Conservation (phyloP, 2,329 filamentous ascomycete species). For the Colletotrichum plurivorum region DNA sequence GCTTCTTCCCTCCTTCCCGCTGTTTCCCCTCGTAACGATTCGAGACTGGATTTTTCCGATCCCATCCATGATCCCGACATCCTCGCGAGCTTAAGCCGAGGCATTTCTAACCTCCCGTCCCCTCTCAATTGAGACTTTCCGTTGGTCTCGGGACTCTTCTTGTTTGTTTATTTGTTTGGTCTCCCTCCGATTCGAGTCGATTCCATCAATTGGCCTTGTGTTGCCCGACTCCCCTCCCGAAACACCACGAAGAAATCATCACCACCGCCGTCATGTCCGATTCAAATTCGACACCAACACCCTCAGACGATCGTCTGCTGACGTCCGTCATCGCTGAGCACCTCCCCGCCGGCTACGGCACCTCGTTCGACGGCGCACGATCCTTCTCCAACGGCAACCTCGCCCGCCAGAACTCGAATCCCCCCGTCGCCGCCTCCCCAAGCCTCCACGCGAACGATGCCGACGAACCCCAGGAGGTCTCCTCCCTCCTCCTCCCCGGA, state of each 20-base stretch:
- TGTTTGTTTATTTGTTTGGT: not conserved
- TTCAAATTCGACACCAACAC: constrained; percentile 30
- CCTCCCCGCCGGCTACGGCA: constrained; percentile 41
- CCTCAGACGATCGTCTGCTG: constrained; percentile 33
- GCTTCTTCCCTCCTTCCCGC: constrained; percentile 2
- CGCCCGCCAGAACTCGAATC: constrained; percentile 25
- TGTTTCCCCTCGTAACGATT: constrained; percentile 13
- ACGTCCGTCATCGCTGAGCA: constrained; percentile 39
- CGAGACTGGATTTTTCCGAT: not conserved
- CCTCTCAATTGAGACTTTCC: constrained; percentile 12
- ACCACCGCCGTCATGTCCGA: constrained; percentile 27
- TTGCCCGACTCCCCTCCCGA: not conserved
- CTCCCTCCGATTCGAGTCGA: not conserved
- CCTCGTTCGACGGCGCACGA: constrained; percentile 41
- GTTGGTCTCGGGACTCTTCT: not conserved
- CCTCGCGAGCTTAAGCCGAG: not conserved
- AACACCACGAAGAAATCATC: not conserved
- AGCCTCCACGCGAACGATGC: constrained; percentile 44
- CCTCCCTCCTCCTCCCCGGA: constrained; percentile 79
- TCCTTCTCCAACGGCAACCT: constrained; percentile 31
- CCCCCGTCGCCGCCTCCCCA: not conserved
- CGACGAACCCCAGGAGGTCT: constrained; percentile 60
- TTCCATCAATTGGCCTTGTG: not conserved
- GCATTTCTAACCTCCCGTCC: not conserved
- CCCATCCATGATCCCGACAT: constrained; percentile 1